Evolutionary conservation across 352 stramenopile genomes (phyloP), one percentile per base, ranked within the genome.

Genomic region (Phytophthora melonis): DNA sequence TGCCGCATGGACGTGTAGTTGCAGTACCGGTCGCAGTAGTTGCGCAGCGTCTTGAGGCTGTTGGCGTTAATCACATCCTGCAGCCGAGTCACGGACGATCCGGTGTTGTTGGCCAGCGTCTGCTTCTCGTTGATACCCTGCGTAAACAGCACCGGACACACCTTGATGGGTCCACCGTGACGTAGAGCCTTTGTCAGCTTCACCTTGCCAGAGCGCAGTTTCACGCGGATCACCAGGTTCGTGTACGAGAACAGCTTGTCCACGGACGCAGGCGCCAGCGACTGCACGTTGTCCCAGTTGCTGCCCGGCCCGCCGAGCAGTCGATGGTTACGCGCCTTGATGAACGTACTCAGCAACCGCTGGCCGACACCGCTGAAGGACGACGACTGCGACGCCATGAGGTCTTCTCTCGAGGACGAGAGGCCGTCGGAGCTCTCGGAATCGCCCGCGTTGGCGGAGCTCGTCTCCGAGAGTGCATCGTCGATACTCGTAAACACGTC

Each of bases 61-160:
- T 77, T 87, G 66, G 90, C 86, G 60, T 96, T 96, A 73, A 96
- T 96, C 43, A 87, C 79, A 49, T 96, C 89, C 63, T 96, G 89
- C 9, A 96, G 70, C 10, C 87, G 75, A 19, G 88, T 94, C n/a
- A 90, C 78, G 0, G 88, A 93, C 7, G 87, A 90, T 27, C 86
- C 86, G 1, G 90, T 96, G 72, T 95, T 92, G 82, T 98, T 98
- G 3, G 91, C 92, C 9, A 98, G 52, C 34, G 93, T 97, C 76
- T 98, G 93, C 74, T 95, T 97, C 74, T 98, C 94, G 68, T 98
- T 98, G 72, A 98, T 98, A 21, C 94, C 94, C 60, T 98, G 89
- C 0, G 89, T 91, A 66, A 96, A 96, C 34, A 96, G 73, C 66
- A 94, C 83, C 11, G 89, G 89, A 27, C 72, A 88, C 10, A 96